Base-by-base conservation (phyloP, 2,329 filamentous ascomycete species). In the Monilinia polystroma region DNA sequence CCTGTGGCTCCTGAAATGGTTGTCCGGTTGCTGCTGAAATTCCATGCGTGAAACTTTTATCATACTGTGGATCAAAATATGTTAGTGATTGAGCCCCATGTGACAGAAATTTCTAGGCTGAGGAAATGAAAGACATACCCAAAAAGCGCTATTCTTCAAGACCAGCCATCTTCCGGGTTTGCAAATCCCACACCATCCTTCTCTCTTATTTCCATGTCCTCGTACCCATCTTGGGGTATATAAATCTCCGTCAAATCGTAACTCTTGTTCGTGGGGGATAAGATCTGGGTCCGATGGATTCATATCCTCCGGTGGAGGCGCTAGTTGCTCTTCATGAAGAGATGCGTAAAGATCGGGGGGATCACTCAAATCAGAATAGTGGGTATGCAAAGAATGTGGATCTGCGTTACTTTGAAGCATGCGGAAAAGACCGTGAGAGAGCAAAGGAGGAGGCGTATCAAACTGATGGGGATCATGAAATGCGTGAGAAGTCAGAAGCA, bases 131-230 rank as follows among this genome's bases (percentile, higher is more conserved):
- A 12, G 16, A 63, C 57, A 56, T 63, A 66, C 64, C 66, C 92
- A 96, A 77, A 92, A 96, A 8, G 92, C 92, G 66, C 90, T 93
- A 79, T 96, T 95, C 81, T 95, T 96, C 68, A 96, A 81, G 20
- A 93, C 91, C 64, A 94, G 84, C 92, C 92, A 96, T 60, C 91
- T 84, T 3, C 91, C 91, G 2, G 91, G 90, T 77, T 93, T 93
- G 81, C 92, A 96, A 72, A 94, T 90, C 29, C 91, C 91, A 74
- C 92, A 96, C 91, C 92, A 96, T 4, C 92, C 92, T 77, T 94
- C 91, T 53, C 92, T 88, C 81, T 93, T 93, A 79, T 93, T 93
- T 35, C 92, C 91, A 70, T 94, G 90, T 29, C 92, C 92, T 47
- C 92, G 88, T 26, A 95, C 90, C 90, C 91, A 96, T 72, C 83